Conservation (phyloP, 139 green algal species). For the Chlamydomonas incerta region DNA sequence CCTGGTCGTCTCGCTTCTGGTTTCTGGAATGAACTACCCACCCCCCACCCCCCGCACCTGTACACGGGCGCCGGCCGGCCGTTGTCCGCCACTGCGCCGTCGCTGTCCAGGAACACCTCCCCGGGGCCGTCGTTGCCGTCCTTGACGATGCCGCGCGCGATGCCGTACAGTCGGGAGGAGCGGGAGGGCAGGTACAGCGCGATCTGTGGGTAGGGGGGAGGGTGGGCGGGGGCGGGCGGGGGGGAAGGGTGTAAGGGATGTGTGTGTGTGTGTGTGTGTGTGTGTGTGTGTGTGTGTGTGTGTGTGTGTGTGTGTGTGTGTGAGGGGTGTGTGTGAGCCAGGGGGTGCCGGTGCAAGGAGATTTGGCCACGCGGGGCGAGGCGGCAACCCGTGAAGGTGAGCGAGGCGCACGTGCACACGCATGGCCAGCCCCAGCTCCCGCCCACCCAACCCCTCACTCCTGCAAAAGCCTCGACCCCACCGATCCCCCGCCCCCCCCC, state of each 20-base stretch:
- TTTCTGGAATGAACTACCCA: too few relatives aligned
- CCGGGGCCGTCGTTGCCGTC: conserved; percentile 42
- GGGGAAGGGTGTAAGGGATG: not conserved
- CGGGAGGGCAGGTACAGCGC: conserved; percentile 36
- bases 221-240: not conserved
- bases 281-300: too few relatives aligned
- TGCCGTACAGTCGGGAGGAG: conserved; percentile 34
- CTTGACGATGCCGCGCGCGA: conserved; percentile 64
- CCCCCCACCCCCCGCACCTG: not conserved
- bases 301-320: too few relatives aligned
- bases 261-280: not conserved
- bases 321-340: too few relatives aligned
- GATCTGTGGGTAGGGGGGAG: conserved; percentile 17
- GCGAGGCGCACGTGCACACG: too few relatives aligned
- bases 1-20: too few relatives aligned
- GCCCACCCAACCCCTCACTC: not conserved
- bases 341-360: too few relatives aligned
- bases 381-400: too few relatives aligned
- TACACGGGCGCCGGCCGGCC: not conserved
- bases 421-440: too few relatives aligned
- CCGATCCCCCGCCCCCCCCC: too few relatives aligned
- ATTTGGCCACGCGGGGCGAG: too few relatives aligned
- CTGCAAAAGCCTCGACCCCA: not conserved
- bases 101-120: conserved; percentile 42
- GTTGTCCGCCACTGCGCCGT: conserved; percentile 42